Evolutionary conservation across 768 basidiomycete species (phyloP), one percentile per base, ranked within the genome.

Genomic region (Lentinula raphanica): DNA sequence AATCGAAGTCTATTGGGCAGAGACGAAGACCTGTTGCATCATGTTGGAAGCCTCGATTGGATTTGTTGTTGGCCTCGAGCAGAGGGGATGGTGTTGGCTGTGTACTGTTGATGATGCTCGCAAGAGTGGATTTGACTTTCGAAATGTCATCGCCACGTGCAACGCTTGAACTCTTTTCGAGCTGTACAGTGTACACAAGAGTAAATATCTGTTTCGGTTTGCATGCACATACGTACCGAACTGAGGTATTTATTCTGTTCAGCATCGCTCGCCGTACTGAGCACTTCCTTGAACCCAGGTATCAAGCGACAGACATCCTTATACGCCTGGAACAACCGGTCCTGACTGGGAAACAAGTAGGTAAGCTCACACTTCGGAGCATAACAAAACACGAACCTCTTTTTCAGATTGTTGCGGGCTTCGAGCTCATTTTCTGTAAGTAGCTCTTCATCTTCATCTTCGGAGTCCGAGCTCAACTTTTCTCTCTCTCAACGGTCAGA

Each of bases 141-240:
- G 57, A 56, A 19, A 66, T 61, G 36, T 72, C 65, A 40, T 71
- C 69, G 6, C 63, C 59, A 11, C 62, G 42, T 0, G 67, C 67
- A 13, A 58, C 61, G 40, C 63, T 60, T 1, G 64, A 67, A 7
- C 68, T 69, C 23, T 57, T 49, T 15, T 62, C 60, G 19, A 72
- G 57, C 71, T 72, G 5, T 38, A 38, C 17, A 12, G 36, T 17
- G 36, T 38, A 17, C 8, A 17, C 17, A 38, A 38, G 36, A 38
- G 17, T 17, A 50, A 15, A 60, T 56, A 58, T 62, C 12, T 49
- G 59, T 29, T 59, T 46, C 17, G 61, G 48, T 12, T 48, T 42
- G 19, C 32, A 11, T 31, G 9, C 32, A 61, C 49, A n/a, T n/a
- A n/a, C 53, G 36, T 38, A 38, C 36, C 36, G 8, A 8, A 8